Percentiles rank a stretch among this genome's conserved stretches.
These are phyloP conservation scores for Plasmodium gonderi DNA, from an alignment of 169 alveolate species.

Conservation along the genomic window DNA sequence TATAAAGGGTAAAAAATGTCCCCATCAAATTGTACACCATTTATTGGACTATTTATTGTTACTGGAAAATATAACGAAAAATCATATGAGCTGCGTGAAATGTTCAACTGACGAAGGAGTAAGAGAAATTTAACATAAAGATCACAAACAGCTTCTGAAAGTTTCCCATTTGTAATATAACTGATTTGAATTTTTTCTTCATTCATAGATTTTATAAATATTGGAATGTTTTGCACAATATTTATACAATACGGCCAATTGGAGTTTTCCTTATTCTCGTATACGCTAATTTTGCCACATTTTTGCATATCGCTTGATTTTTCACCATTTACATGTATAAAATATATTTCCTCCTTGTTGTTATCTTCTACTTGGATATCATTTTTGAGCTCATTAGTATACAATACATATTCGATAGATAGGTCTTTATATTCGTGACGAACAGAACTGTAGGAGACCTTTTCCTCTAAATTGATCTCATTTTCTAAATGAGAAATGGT, in stretches of 20 bases:
- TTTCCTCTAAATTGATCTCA: not conserved
- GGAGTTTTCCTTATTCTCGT: not conserved
- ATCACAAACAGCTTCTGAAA: not conserved
- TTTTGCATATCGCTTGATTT: not conserved
- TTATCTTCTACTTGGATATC: not conserved
- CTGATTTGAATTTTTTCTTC: not conserved
- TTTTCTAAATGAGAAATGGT: constrained; percentile 10
- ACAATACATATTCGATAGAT: not conserved
- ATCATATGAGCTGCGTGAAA: constrained; percentile 10
- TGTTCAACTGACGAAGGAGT: constrained; percentile 32
- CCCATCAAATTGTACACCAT: too few species aligned
- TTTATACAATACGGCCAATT: not conserved
- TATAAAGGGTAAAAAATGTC: not conserved
- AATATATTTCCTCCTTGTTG: not conserved
- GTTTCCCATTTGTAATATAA: not conserved
- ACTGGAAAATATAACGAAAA: constrained; percentile 19
- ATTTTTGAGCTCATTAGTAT: not conserved
- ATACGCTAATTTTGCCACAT: not conserved
- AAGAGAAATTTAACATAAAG: constrained; percentile 31
- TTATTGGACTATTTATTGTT: not conserved
- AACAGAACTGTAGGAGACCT: not conserved
- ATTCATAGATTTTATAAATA: constrained; percentile 15
- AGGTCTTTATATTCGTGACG: not conserved
- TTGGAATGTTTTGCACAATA: not conserved
- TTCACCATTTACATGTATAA: not conserved